Base-by-base conservation (phyloP, 345 rosid species). In the Geranium brycei region DNA sequence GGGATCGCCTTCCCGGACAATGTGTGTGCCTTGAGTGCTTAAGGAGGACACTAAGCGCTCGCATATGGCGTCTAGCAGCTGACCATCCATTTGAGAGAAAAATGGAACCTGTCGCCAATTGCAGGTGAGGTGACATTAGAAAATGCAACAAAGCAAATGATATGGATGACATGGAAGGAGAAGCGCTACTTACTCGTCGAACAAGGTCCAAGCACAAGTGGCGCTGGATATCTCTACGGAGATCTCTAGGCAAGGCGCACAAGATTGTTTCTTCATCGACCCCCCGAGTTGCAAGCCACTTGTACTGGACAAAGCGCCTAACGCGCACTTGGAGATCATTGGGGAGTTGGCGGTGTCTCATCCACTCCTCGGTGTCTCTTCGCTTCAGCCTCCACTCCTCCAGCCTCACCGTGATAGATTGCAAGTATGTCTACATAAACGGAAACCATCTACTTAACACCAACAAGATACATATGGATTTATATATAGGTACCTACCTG, bases 191-290 rank as follows among this genome's bases (percentile, higher is more conserved):
- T 82, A 88, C 92, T 38, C 87, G 86, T 61, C 88, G 81, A 67
- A 88, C 90, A 71, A 86, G 88, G 69, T 86, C 92, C 51, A 88
- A 78, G 77, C 96, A 88, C 17, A 86, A 82, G 80, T 88, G 92
- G 15, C 92, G 72, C 75, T 86, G 82, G 75, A 88, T 86, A 59
- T 86, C 88, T 74, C 87, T 79, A 1, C 87, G 80, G 4, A 88
- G 91, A 81, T 88, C 90, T 1, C 81, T 71, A 0, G 96, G 96
- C 47, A 88, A 79, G 31, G 77, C 79, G 61, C 64, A 76, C 60
- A 88, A 73, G 58, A 84, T 80, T 64, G 86, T 66, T 75, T 88
- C 91, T 77, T 88, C 92, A 17, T 81, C 83, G 41, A 88, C 96
- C 5, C 92, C 92, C 58, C 83, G 74, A 59, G 92, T 88, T 0